Evolutionary conservation across 805 yeast genomes (phyloP).

Genomic region (Kregervanrija delftensis): DNA sequence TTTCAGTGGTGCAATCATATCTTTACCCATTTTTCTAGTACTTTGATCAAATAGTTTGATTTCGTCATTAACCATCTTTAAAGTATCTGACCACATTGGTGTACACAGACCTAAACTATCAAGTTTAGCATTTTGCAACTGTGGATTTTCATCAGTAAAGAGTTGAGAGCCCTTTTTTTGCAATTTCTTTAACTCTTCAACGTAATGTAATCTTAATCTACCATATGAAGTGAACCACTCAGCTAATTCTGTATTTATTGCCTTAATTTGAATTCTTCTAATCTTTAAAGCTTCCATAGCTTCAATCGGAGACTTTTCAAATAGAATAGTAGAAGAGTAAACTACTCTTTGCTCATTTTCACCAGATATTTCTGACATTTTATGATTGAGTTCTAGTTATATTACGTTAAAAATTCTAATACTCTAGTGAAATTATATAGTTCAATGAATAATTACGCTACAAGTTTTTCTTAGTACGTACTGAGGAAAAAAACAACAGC

Average conservation of each 20-base stretch:
- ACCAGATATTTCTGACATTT: too few relatives aligned
- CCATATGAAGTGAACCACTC: conserved; percentile 52
- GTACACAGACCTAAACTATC: conserved; percentile 40
- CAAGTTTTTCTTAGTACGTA: too few relatives aligned
- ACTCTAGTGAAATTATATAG: too few relatives aligned
- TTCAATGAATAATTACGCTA: too few relatives aligned
- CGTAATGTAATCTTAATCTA: conserved; percentile 39
- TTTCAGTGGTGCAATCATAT: conserved; percentile 48
- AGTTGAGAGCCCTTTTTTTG: conserved; percentile 30
- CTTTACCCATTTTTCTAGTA: conserved; percentile 46
- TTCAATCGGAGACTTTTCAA: conserved; percentile 44
- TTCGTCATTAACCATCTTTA: conserved; percentile 38
- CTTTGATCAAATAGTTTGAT: conserved; percentile 37
- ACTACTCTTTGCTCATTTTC: conserved; percentile 22
- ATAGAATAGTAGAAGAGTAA: conserved; percentile 28
- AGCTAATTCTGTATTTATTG: conserved; percentile 54
- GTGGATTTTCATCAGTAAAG: conserved; percentile 28
- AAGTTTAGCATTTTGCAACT: conserved; percentile 40
- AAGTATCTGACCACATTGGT: conserved; percentile 38
- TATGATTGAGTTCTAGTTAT: too few relatives aligned
- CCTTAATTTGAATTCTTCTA: conserved; percentile 47
- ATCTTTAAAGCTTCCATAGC: conserved; percentile 55
- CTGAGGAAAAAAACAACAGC: too few relatives aligned
- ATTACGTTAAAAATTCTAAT: too few relatives aligned
- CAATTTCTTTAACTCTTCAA: conserved; percentile 37